Base-by-base conservation (phyloP, 129 eudicot genomes). In the sunflower (Helianthus annuus) region DNA sequence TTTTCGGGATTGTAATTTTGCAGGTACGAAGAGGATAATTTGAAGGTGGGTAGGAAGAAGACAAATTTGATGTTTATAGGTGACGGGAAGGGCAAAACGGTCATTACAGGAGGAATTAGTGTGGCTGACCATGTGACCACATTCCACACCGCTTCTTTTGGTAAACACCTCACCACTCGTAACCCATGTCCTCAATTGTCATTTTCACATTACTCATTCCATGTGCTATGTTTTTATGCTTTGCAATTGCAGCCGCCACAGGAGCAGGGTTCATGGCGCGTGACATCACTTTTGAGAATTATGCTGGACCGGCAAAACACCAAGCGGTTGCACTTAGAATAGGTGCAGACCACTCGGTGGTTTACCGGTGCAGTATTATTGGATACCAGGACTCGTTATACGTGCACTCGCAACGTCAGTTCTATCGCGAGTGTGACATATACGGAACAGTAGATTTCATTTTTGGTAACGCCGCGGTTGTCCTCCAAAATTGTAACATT, bases 61-160 rank as follows among this genome's bases (percentile, higher is more conserved):
- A 88, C 76, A 11, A 88, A 85, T 53, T 70, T 88, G 61, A 83
- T 86, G 96, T 75, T 88, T 13, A 76, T 88, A 24, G 96, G 91
- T 1, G 96, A 88, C 11, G 96, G 96, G 1, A 85, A 59, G 85
- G 91, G 85, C 27, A 79, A 81, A 81, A 88, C 96, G 12, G 79
- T 85, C 29, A 88, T 88, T 66, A 68, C 88, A 19, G 96, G 96
- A 10, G 81, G 81, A 14, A 55, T 54, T 44, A 91, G 89, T 51
- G 81, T 88, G 0, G 70, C 60, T 1, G 89, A 94, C 56, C 66
- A 85, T 8, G 71, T 88, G 71, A 90, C 98, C 10, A 93, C 98
- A 71, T 93, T 90, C 81, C 97, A 81, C 64, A 94, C 98, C 34
- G 96, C 98, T 10, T 68, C 93, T 7, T 94, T 94, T 80, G 98